Evolutionary conservation across 805 yeast genomes (phyloP).

Genomic region (Starmerella powellii): DNA sequence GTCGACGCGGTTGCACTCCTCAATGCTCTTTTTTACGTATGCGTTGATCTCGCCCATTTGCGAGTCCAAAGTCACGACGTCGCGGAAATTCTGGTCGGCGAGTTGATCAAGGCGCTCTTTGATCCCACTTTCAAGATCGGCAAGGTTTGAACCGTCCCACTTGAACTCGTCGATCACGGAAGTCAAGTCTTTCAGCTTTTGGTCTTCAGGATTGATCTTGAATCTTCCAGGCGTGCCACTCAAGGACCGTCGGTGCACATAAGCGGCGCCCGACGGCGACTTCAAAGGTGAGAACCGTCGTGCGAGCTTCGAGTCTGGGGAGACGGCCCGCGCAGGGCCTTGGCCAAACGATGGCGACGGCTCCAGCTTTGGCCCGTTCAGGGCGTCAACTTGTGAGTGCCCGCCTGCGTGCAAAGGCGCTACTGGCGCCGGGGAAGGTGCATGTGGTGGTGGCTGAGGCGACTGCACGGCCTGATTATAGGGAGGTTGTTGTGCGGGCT

Average conservation of each 20-base stretch:
- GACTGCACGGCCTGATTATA: too few relatives aligned
- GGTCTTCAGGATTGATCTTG: background rate
- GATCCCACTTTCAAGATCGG: constrained; percentile 45
- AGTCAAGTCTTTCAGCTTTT: constrained; percentile 38
- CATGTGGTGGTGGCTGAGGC: background rate
- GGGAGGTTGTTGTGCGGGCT: too few relatives aligned
- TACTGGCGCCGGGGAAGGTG: background rate
- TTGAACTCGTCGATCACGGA: constrained; percentile 56
- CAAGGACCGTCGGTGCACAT: constrained; percentile 1
- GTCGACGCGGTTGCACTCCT: constrained; percentile 45
- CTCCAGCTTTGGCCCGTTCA: background rate
- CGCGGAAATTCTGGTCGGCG: constrained; percentile 50
- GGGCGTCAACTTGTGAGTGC: too few relatives aligned
- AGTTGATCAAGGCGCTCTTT: constrained; percentile 46
- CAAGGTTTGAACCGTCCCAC: constrained; percentile 57
- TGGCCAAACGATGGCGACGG: background rate
- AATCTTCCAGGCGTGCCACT: constrained; percentile 2
- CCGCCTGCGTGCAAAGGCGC: too few relatives aligned
- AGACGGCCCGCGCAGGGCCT: background rate
- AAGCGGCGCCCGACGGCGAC: constrained; percentile 2
- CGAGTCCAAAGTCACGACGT: constrained; percentile 40
- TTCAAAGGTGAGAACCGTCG: constrained; percentile 2
- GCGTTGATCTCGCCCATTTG: constrained; percentile 35
- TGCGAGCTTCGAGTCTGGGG: background rate
- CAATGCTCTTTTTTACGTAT: constrained; percentile 35